Conservation (phyloP, 352 stramenopile genomes). For the Phytophthora fragariae region DNA sequence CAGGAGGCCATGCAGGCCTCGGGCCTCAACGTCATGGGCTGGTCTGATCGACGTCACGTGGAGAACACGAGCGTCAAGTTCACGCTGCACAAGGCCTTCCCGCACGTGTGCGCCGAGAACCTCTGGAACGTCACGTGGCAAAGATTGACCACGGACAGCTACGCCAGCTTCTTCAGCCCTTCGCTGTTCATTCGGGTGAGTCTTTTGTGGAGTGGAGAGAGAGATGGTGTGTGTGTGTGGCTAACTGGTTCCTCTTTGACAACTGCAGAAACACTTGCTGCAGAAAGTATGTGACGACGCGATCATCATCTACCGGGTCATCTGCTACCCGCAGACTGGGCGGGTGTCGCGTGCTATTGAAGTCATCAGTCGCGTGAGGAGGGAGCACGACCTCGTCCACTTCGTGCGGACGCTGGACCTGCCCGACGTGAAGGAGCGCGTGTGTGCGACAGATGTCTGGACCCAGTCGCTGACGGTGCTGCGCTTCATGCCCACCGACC, state of each 20-base stretch:
- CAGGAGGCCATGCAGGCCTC: constrained; percentile 42
- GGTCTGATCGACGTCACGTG: constrained; percentile 49
- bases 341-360: constrained; percentile 55
- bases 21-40: constrained; percentile 55
- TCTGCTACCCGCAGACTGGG: constrained; percentile 51
- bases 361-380: constrained; percentile 53
- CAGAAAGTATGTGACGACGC: constrained; percentile 56
- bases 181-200: constrained; percentile 52
- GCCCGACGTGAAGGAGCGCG: constrained; percentile 43
- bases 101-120: constrained; percentile 50
- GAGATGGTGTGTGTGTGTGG: neutral
- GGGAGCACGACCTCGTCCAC: constrained; percentile 53
- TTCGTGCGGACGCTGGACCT: constrained; percentile 54
- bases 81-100: constrained; percentile 60
- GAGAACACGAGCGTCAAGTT: constrained; percentile 54
- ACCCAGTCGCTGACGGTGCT: constrained; percentile 56
- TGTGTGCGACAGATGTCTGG: constrained; percentile 45
- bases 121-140: constrained; percentile 56
- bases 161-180: constrained; percentile 60
- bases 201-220: neutral
- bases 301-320: constrained; percentile 60
- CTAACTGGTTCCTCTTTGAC: neutral
- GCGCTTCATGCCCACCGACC: constrained; percentile 51
- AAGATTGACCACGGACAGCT: constrained; percentile 49
- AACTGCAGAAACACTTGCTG: constrained; percentile 49